Conservation (phyloP, 306 rosid genomes). For the Cucurbita argyrosperma region DNA sequence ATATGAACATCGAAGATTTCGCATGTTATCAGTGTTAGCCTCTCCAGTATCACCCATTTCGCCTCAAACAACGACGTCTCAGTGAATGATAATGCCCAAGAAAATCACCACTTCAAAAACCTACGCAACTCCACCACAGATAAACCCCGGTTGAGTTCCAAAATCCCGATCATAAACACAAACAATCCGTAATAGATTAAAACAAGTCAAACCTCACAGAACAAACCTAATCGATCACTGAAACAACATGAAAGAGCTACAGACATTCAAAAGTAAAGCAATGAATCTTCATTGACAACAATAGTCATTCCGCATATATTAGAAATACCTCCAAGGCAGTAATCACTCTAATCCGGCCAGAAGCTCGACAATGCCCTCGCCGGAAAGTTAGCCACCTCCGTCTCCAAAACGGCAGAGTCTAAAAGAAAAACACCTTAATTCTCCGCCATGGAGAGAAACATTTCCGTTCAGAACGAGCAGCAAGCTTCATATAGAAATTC, state of each 20-base stretch:
- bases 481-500: slow-evolving; percentile 4
- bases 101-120: background rate
- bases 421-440: background rate
- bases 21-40: slow-evolving; percentile 43
- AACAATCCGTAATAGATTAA: background rate
- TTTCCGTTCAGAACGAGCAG: slow-evolving; percentile 1
- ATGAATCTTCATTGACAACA: background rate
- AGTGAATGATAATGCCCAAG: background rate
- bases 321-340: background rate
- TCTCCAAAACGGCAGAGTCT: background rate
- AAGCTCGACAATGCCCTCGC: background rate
- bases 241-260: background rate
- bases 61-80: background rate
- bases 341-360: background rate
- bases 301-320: background rate
- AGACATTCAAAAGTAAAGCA: background rate
- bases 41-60: slow-evolving; percentile 69
- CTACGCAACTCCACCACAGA: background rate
- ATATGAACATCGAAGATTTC: slow-evolving; percentile 52
- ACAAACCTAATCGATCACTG: background rate
- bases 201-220: background rate
- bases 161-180: background rate
- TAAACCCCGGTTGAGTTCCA: background rate
- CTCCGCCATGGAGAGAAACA: background rate
- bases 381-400: slow-evolving; percentile 2